Conservation (phyloP, 371 early-diverging fungal genomes). For the Haplosporangium sp. region DNA sequence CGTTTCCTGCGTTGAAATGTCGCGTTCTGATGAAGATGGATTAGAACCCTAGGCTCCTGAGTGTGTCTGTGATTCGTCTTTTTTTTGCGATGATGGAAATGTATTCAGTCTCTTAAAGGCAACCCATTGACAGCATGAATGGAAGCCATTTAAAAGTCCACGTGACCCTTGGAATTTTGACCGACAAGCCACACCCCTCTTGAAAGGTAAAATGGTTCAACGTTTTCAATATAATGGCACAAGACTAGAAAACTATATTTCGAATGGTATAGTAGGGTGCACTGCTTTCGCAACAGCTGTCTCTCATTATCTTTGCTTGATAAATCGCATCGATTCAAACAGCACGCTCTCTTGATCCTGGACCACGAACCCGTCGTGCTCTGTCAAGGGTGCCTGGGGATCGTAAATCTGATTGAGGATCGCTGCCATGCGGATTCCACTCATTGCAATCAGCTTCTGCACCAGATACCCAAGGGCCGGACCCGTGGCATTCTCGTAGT, state of each 20-base stretch:
- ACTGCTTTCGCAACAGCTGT: no score
- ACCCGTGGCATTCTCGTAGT: conserved; percentile 33
- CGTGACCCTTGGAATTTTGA: not conserved
- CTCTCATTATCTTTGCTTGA: conserved; percentile 20
- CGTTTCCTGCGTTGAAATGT: conserved; percentile 28
- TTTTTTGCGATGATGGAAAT: conserved; percentile 2
- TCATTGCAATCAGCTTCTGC: conserved; percentile 51
- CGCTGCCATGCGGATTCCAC: conserved; percentile 53
- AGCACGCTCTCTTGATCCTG: not conserved
- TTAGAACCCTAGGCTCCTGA: conserved; percentile 14
- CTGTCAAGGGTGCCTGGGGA: conserved; percentile 10
- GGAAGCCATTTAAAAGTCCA: not conserved
- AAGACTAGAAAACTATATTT: no score
- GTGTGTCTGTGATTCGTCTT: conserved; percentile 5
- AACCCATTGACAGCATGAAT: no score
- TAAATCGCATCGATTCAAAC: conserved; percentile 1
- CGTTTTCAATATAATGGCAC: no score
- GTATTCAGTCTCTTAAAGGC: no score
- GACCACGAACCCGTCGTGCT: not conserved
- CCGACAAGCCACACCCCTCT: no score
- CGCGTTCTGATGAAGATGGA: conserved; percentile 33
- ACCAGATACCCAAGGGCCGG: conserved; percentile 25
- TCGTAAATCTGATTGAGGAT: conserved; percentile 53
- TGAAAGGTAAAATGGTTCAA: no score
- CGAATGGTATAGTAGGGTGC: no score